phyloP scores from a whole-genome alignment of 768 basidiomycete genomes.

The Phaffia australis region DNA sequence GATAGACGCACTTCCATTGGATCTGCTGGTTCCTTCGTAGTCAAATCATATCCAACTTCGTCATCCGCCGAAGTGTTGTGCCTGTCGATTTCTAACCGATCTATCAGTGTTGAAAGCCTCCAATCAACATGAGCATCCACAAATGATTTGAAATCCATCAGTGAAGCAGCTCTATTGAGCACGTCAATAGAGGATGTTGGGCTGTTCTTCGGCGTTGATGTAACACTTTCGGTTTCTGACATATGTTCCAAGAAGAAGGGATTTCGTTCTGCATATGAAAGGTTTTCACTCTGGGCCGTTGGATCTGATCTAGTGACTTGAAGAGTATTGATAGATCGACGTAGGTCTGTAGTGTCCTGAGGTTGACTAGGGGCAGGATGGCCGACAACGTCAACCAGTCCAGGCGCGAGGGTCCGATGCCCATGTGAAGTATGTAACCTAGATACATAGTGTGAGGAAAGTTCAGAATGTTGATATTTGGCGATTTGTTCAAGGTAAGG shows the following conservation, averaged over 20 bases:
- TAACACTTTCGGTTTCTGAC: background rate
- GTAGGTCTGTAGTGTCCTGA: slow-evolving; percentile 47
- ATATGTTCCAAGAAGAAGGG: background rate
- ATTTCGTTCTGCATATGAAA: background rate
- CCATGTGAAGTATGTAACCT: slow-evolving; percentile 36
- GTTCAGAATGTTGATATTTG: slow-evolving; percentile 47
- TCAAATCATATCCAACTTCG: slow-evolving; percentile 40
- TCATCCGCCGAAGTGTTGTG: slow-evolving; percentile 35
- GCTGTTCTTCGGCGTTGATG: slow-evolving; percentile 24
- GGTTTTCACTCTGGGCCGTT: background rate
- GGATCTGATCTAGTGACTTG: slow-evolving; percentile 37
- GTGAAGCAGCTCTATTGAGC: background rate
- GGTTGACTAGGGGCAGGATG: slow-evolving; percentile 36
- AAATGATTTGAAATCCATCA: slow-evolving; percentile 43
- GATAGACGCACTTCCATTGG: slow-evolving; percentile 30
- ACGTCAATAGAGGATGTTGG: background rate
- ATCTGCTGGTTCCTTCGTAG: slow-evolving; percentile 24
- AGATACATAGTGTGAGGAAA: slow-evolving; percentile 36
- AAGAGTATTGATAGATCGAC: slow-evolving; percentile 53
- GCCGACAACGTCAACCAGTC: slow-evolving; percentile 6
- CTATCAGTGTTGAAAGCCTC: slow-evolving; percentile 36
- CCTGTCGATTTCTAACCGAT: slow-evolving; percentile 38
- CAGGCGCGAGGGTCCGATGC: slow-evolving; percentile 4
- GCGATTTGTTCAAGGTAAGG: slow-evolving; percentile 62
- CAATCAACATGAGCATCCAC: slow-evolving; percentile 47